Evolutionary conservation across 257 asterid genomes (phyloP).

Genomic region (Rehmannia glutinosa): DNA sequence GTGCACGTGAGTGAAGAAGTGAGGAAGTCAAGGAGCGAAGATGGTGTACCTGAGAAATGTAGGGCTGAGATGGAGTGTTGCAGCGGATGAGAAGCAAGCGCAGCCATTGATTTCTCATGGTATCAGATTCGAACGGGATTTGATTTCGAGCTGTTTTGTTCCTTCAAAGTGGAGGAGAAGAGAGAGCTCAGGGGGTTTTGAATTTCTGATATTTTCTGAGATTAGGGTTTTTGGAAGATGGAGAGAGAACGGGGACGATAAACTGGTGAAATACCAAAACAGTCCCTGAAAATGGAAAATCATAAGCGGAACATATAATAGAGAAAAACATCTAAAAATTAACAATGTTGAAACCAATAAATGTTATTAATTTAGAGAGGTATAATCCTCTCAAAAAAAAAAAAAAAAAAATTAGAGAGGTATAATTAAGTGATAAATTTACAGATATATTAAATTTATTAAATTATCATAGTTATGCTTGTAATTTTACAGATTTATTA

Average conservation of each 20-base stretch:
- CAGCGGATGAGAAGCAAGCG: conserved; percentile 57
- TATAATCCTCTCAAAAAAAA: too few species aligned
- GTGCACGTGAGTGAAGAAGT: conserved; percentile 33
- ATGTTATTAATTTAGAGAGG: too few species aligned
- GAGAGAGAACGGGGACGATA: neutral
- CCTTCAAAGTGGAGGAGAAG: conserved; percentile 1
- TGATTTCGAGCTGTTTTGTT: conserved; percentile 16
- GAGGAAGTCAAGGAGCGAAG: conserved; percentile 32
- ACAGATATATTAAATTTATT: too few species aligned
- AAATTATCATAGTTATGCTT: too few species aligned
- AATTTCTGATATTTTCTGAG: conserved; percentile 1
- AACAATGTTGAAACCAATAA: too few species aligned
- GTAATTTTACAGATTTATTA: too few species aligned
- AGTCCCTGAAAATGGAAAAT: too few species aligned
- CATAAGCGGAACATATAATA: too few species aligned
- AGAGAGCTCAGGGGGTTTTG: too few species aligned
- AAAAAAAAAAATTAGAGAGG: too few species aligned
- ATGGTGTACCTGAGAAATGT: conserved; percentile 52
- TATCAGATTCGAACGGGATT: neutral
- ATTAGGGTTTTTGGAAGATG: conserved; percentile 32
- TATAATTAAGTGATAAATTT: too few species aligned
- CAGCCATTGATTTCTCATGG: conserved; percentile 74
- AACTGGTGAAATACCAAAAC: conserved; percentile 1
- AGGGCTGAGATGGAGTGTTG: conserved; percentile 35
- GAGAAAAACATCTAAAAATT: too few species aligned